Base-by-base conservation (phyloP, 148 eudicot genomes). In the Tetragonia tetragonoides region DNA sequence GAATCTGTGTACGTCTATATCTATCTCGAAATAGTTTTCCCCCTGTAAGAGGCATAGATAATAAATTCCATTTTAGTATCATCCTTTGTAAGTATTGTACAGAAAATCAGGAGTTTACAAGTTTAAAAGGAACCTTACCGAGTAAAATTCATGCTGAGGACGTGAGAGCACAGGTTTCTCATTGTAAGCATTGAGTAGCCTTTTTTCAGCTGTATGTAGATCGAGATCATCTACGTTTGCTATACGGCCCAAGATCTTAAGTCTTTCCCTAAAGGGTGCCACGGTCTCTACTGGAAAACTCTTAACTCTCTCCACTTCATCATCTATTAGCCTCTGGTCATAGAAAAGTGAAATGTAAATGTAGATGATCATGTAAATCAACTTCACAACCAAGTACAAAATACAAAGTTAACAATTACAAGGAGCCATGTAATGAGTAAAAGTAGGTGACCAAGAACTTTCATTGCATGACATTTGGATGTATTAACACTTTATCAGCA, bases 81-180 rank as follows among this genome's bases (percentile, higher is more conserved):
- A 76, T 76, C 46, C 70, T 15, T 62, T 16, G 8, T 0, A 16
- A 39, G 12, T 1, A 56, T 4, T 18, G 12, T 40, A 23, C 10
- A 28, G 49, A 21, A 72, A 21, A 41, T 24, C 7, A 15, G 23
- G 37, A 23, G 66, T 59, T 41, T 20, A 40, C 16, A 24, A 2
- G 10, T 38, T n/a, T 10, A 18, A 34, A 59, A 49, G 38, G 18
- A 71, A 57, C 17, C 69, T 86, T 86, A 94, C 97, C 87, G 86
- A 72, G 86, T 90, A 89, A 81, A 92, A 94, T 72, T 90, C 91
- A 79, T 94, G 98, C 66, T 94, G 98, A 80, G 98, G 98, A 72
- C 98, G 97, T n/a, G 98, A 87, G 41, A 94, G 95, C 70, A 92
- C 95, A 24, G 98, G 98, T 83, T 94, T 94, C 70, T 94, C 97